Base-by-base conservation (phyloP, 1,139 yeast genomes). In the Geotrichum phurueaensis region DNA sequence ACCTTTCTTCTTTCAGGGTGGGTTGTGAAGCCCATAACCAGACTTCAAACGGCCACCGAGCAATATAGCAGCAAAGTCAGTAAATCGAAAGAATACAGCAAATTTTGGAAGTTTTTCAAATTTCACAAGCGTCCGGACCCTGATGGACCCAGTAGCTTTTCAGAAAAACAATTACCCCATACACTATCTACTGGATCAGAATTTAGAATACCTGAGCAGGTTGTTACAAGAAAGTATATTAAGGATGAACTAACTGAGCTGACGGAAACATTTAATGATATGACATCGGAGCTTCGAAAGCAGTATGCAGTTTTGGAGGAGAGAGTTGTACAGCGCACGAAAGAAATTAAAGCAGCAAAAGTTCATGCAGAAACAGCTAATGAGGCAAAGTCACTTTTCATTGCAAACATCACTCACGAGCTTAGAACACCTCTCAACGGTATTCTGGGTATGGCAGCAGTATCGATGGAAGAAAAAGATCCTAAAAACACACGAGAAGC, bases 321-420 rank as follows among this genome's bases (percentile, higher is more conserved):
- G 66, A 80, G 97, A 60, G 99, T 94, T n/a, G 80, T 83, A 61
- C 84, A 84, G 51, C 82, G 98, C 71, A 92, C 98, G 0, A 86
- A 83, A 69, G 97, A 94, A 71, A 79, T 94, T 60, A 97, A 92
- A 72, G 66, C 69, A 13, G 78, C 78, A 3, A 66, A 74, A 53
- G 64, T 69, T 10, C 68, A 70, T 3, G 78, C 78, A 0, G 78
- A 76, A 56, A 84, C 88, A 36, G 98, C 98, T 1, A 90, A 89
- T 73, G 97, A 90, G 69, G 96, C 97, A 9, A 91, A 91, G 69
- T 89, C 97, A 0, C 90, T 91, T 6, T 91, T 91, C 71, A 90
- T 91, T 70, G 97, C 97, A 6, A 92, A 91, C 71, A 91, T 91
- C 43, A 89, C 97, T 0, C 97, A 91, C 71, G 97, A 91, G 74